Base-by-base conservation (phyloP, 1,139 yeast species). In the Kurtzmaniella quercitrusa region DNA sequence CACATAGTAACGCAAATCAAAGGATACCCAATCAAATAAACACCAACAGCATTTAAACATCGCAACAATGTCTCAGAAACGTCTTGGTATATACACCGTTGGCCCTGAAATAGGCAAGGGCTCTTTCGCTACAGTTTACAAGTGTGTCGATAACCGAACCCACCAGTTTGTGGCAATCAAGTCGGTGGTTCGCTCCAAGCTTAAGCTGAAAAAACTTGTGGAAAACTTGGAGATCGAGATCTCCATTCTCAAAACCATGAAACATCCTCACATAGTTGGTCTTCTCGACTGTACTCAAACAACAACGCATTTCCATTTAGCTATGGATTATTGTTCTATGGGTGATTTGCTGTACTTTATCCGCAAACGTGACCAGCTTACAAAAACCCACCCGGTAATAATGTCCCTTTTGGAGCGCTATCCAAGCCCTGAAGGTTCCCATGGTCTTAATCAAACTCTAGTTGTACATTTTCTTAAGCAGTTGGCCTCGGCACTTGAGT, bases 251-350 rank as follows among this genome's bases (percentile, higher is more conserved):
- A 88, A 89, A 66, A 80, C 85, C 41, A 76, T 93, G 73, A 82
- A 84, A 52, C 96, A 93, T 57, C 96, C 97, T 2, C 98, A 93
- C 61, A 87, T 93, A 42, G 98, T 93, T 3, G 84, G 85, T 12
- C 69, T 93, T 40, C 64, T 87, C 44, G 98, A 91, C 55, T 88
- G 88, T 59, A 81, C 83, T 48, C 85, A 88, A 56, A 85, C 96
- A 0, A 61, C 80, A 9, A 70, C 85, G 9, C 88, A 91, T 62
- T 88, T 89, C 66, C 94, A 88, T 62, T 70, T 93, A 50, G 81
- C 91, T n/a, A 93, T 93, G 98, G 98, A 93, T 60, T 93, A 88
- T 65, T 93, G 98, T 60, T 83, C 97, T 0, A 71, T 93, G 63
- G 98, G 98, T 8, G 98, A 93, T 64, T 73, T 93, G 47, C 86